A percentile compares a stretch with the other conserved stretches of the same genome.
Evolutionary conservation across 208 protist species (phyloP).

Genomic region (Trypanosoma congolense): DNA sequence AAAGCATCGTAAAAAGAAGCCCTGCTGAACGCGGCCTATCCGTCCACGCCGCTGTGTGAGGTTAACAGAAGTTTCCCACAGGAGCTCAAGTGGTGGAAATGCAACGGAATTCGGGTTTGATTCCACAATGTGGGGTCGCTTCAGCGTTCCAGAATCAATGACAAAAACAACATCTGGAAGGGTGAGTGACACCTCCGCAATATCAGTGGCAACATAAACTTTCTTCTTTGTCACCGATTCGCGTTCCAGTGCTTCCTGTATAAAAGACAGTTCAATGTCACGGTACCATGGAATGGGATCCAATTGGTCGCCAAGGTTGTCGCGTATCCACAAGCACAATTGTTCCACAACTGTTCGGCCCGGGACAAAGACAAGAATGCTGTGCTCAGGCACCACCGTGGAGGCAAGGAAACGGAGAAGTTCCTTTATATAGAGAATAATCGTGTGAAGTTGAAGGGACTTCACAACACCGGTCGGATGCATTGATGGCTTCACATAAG

Average conservation of each 20-base stretch:
- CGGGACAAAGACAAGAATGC: slow-evolving; percentile 93
- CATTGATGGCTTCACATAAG: slow-evolving; percentile 28
- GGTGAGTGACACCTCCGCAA: slow-evolving; percentile 96
- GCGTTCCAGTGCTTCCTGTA: slow-evolving; percentile 89
- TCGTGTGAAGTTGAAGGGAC: slow-evolving; percentile 56
- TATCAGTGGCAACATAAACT: slow-evolving; percentile 94
- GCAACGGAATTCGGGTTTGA: slow-evolving; percentile 46
- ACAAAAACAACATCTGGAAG: slow-evolving; percentile 95
- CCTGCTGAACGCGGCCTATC: slow-evolving; percentile 78
- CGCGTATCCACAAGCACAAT: slow-evolving; percentile 44
- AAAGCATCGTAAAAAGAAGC: slow-evolving; percentile 82
- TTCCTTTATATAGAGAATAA: slow-evolving; percentile 54
- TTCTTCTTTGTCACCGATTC: slow-evolving; percentile 85
- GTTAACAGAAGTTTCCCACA: slow-evolving; percentile 67
- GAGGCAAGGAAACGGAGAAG: slow-evolving; percentile 57
- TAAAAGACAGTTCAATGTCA: slow-evolving; percentile 68
- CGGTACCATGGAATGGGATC: slow-evolving; percentile 84
- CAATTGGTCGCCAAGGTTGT: slow-evolving; percentile 56
- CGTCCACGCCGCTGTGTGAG: slow-evolving; percentile 72
- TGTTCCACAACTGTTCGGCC: slow-evolving; percentile 72
- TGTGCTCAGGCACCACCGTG: slow-evolving; percentile 49
- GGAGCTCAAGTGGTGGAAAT: slow-evolving; percentile 70
- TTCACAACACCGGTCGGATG: slow-evolving; percentile 32
- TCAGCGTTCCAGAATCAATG: slow-evolving; percentile 90
- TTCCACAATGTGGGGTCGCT: slow-evolving; percentile 57